phyloP scores from a whole-genome alignment of 345 rosid species.

The Arabidopsis suecica region DNA sequence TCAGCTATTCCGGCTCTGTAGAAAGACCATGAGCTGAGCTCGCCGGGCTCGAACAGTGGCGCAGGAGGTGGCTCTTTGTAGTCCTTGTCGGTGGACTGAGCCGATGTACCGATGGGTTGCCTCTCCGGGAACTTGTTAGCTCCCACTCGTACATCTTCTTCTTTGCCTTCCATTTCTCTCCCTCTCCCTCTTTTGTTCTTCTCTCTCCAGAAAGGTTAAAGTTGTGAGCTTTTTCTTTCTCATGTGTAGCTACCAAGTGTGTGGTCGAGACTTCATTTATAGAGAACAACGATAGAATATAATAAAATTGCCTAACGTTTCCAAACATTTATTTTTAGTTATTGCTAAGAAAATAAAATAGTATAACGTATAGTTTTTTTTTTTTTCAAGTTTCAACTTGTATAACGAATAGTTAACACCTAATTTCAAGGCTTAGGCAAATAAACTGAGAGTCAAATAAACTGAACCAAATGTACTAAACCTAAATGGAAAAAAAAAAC shows the following conservation, averaged over 20 bases:
- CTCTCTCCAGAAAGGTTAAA: conserved; percentile 29
- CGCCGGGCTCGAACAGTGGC: conserved; percentile 50
- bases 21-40: conserved; percentile 52
- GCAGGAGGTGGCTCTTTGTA: conserved; percentile 53
- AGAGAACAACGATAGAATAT: conserved; percentile 10
- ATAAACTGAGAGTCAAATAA: too few relatives aligned
- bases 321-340: neutral
- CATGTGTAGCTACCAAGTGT: neutral
- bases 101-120: conserved; percentile 47
- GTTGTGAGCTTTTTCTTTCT: conserved; percentile 14
- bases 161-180: conserved; percentile 43
- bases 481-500: too few relatives aligned
- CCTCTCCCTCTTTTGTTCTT: neutral
- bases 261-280: conserved; percentile 29
- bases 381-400: neutral
- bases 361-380: neutral
- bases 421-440: neutral
- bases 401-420: conserved; percentile 5
- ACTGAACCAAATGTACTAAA: too few relatives aligned
- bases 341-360: neutral
- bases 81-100: conserved; percentile 44
- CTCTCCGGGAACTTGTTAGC: conserved; percentile 48
- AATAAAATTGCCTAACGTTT: conserved; percentile 30
- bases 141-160: conserved; percentile 47
- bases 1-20: conserved; percentile 53